Evolutionary conservation across 1,284 basidiomycete species (phyloP), one percentile per base, ranked within the genome.

Genomic region (Apiotrichum domesticum): DNA sequence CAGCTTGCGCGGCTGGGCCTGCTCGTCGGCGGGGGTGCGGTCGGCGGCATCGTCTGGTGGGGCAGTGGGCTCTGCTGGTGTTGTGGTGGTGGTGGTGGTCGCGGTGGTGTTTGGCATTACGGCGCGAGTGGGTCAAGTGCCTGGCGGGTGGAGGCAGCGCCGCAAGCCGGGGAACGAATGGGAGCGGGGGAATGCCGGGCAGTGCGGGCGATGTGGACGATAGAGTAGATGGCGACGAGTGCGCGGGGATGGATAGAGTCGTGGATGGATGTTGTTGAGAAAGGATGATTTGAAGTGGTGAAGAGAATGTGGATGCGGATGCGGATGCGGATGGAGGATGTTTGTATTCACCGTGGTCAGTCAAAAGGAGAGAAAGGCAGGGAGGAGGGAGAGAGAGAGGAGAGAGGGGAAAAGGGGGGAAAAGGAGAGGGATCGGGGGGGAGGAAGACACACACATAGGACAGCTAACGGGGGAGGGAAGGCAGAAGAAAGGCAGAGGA

Each of bases 11-110:
- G 29, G 1, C 53, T 37, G 41, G 35, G 39, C 40, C 11, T 15
- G 6, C 41, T 43, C 42, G 46, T 46, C 15, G 32, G 58, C 52
- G 47, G 60, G 48, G 29, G 52, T 37, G 55, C 46, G 45, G 21
- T 43, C 2, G 35, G 15, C 10, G 21, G 10, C 7, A 8, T 21
- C 15, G 47, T 14, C 41, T 46, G 48, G 51, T 40, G 48, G 51
- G 35, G 37, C 50, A 39, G 13, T 39, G 7, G 54, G 29, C 32
- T 14, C 29, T 29, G 29, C 29, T 29, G 29, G 29, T 29, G 29
- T 29, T 29, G 29, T 29, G 29, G 29, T 29, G 29, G 29, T 29
- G 29, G 29, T 29, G 29, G 29, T 29, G 29, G 29, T 29, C 29
- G 3, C 29, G 29, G 29, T 29, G 29, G 29, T 29, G 29, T 29